A percentile compares a stretch with the other conserved stretches of the same genome.
Evolutionary conservation across 2,329 filamentous ascomycete genomes (phyloP).

Genomic region (Monilinia vaccinii-corymbosi): DNA sequence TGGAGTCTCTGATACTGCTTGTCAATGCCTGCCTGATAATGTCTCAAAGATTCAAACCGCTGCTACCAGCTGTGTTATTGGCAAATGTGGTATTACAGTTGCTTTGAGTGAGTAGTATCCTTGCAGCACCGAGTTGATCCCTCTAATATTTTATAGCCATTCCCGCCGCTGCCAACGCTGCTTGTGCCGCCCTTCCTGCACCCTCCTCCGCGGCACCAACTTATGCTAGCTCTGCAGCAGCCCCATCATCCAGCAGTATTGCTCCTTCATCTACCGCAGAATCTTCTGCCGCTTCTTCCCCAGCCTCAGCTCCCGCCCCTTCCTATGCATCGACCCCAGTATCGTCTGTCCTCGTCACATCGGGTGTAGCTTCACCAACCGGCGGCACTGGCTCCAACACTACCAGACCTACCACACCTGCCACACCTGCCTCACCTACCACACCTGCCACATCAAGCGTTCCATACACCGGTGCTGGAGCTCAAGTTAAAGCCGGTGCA

Average conservation of each 20-base stretch:
- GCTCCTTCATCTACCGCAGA: neutral
- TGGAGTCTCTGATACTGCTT: slow-evolving; percentile 1
- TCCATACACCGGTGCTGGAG: slow-evolving; percentile 2
- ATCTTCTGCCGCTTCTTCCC: neutral
- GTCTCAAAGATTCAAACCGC: neutral
- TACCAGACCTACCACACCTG: slow-evolving; percentile 1
- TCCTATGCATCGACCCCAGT: neutral
- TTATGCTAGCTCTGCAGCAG: neutral
- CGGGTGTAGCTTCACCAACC: slow-evolving; percentile 5
- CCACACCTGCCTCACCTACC: neutral
- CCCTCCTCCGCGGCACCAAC: neutral
- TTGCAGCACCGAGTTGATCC: neutral
- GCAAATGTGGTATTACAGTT: neutral
- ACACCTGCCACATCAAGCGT: neutral
- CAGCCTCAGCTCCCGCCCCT: neutral
- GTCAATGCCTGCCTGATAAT: slow-evolving; percentile 3
- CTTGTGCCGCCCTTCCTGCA: neutral
- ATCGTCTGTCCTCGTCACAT: neutral
- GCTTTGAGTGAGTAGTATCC: slow-evolving; percentile 3
- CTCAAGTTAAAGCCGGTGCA: neutral
- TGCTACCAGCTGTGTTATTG: slow-evolving; percentile 8
- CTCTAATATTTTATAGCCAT: neutral
- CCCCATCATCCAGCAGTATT: neutral
- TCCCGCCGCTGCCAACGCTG: neutral
- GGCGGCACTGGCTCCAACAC: neutral